Evolutionary conservation across 345 rosid genomes (phyloP).

Genomic region (Alliaria petiolata): DNA sequence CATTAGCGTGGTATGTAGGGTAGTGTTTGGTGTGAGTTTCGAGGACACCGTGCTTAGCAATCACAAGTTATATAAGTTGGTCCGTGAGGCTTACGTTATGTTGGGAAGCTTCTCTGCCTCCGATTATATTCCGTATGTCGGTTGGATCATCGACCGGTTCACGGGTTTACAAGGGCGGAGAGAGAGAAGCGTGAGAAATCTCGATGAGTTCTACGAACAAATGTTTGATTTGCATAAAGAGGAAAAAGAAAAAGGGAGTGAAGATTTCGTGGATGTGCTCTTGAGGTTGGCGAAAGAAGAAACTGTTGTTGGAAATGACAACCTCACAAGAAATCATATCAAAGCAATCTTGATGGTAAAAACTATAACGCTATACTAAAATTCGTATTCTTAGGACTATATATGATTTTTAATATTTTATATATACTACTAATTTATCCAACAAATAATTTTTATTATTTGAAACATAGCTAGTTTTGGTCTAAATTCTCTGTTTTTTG

Average conservation of each 20-base stretch:
- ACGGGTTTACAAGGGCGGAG: neutral
- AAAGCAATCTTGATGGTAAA: neutral
- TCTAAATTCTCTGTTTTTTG: no score
- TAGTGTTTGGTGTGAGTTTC: neutral
- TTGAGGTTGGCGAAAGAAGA: neutral
- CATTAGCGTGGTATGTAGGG: neutral
- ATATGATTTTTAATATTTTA: no score
- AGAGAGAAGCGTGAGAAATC: neutral
- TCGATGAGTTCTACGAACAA: neutral
- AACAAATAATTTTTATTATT: no score
- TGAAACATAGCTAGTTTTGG: no score
- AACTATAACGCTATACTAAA: neutral
- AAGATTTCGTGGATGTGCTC: neutral
- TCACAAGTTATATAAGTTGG: neutral
- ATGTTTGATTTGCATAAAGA: neutral
- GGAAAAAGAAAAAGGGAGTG: neutral
- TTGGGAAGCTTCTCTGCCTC: neutral
- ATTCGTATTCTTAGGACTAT: no score
- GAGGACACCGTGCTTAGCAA: neutral
- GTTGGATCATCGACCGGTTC: neutral
- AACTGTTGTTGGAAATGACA: neutral
- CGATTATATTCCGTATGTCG: neutral
- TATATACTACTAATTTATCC: no score
- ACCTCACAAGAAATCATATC: neutral
- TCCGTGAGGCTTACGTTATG: neutral